Base-by-base conservation (phyloP, 2,329 filamentous ascomycete genomes). In the Stemphylium lycopersici region DNA sequence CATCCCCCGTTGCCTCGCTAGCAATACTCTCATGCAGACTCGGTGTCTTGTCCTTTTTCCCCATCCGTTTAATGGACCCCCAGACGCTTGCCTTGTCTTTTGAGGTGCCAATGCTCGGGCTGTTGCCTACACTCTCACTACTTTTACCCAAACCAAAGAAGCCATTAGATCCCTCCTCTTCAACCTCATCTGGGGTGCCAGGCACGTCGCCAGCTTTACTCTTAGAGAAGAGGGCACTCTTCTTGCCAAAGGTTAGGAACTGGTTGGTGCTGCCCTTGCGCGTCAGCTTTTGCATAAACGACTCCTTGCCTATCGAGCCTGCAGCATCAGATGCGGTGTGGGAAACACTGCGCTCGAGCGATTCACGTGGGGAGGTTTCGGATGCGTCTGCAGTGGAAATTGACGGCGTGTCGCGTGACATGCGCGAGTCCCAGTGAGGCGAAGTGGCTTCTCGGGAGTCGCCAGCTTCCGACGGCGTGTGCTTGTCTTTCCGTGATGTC, bases 251-350 rank as follows among this genome's bases (percentile, higher is more conserved):
- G 1, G 65, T 68, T 4, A 77, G 70, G 63, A 81, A 81, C 47
- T 81, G 80, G 48, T 73, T 76, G 0, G 77, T 76, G 54, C 73
- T 77, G 32, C 73, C 74, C 63, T 82, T 82, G 48, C 80, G 77
- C 4, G 76, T 76, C 34, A 82, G 72, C 56, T 81, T 81, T 55
- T 77, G 74, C 78, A 82, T 81, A 61, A 81, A 79, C 2, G 72
- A 74, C 44, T 81, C 79, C 48, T 78, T 80, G 54, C 77, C 75
- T 15, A 71, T 55, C 2, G 71, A 66, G 42, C 67, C 63, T 37
- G 70, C 57, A 32, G 58, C 66, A 15, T 77, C 73, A 0, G 73
- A 75, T 2, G 70, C 65, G 0, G 73, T 71, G 36, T 77, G 74
- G 5, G 74, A 77, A 3, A 71, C 58, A 11, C 71, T 69, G 16